Conservation (phyloP, 2,329 filamentous ascomycete species). For the Talaromyces atroroseus region DNA sequence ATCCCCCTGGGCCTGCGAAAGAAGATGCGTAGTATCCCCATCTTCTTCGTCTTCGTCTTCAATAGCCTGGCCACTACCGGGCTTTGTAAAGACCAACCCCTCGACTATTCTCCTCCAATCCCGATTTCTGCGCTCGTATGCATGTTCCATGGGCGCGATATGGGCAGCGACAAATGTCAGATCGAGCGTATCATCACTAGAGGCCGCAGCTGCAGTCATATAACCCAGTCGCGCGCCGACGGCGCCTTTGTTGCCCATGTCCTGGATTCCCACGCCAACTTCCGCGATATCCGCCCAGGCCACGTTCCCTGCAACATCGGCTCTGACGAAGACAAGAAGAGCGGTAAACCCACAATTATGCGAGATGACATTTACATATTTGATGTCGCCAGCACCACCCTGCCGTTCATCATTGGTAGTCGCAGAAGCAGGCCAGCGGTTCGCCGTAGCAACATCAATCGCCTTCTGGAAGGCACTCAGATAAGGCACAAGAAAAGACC, state of each 20-base stretch:
- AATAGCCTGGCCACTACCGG: constrained; percentile 10
- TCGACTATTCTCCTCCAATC: constrained; percentile 86
- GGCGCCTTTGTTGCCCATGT: constrained; percentile 95
- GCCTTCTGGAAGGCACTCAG: constrained; percentile 66
- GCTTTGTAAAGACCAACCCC: constrained; percentile 64
- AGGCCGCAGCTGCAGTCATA: constrained; percentile 26
- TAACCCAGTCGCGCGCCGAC: constrained; percentile 71
- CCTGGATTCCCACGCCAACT: constrained; percentile 75
- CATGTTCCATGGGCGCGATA: constrained; percentile 80
- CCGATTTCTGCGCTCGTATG: constrained; percentile 66
- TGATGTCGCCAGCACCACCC: constrained; percentile 24
- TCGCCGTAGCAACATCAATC: constrained; percentile 61
- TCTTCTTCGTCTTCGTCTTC: constrained; percentile 39
- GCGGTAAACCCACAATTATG: constrained; percentile 85
- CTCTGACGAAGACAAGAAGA: constrained; percentile 75
- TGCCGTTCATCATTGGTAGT: not conserved
- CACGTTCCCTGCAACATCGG: constrained; percentile 54
- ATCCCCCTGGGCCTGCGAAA: constrained; percentile 20
- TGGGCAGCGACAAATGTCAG: constrained; percentile 86
- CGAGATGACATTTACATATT: constrained; percentile 65
- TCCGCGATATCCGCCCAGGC: constrained; percentile 67
- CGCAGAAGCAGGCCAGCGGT: constrained; percentile 25
- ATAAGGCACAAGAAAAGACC: constrained; percentile 71
- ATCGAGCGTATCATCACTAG: constrained; percentile 48
- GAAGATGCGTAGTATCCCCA: constrained; percentile 29